Base-by-base conservation (phyloP, 805 yeast species). In the Starmerella tilneyi region DNA sequence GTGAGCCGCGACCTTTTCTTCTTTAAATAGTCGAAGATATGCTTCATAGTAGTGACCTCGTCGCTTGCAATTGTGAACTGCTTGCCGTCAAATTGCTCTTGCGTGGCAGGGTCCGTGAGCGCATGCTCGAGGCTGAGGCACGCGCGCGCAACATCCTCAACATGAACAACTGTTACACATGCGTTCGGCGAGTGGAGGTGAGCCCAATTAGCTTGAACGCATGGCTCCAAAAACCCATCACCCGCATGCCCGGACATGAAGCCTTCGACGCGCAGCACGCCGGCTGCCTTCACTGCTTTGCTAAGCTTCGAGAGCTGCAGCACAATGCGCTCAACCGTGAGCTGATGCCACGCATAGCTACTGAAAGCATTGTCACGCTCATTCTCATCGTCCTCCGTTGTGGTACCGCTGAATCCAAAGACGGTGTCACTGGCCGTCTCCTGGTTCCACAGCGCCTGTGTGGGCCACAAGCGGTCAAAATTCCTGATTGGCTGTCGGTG, bases 111-210 rank as follows among this genome's bases (percentile, higher is more conserved):
- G 42, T 57, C 58, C 20, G 50, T 42, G 21, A 56, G 51, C 33
- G 40, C 41, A 32, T 50, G 46, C 43, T 58, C 62, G 11, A 56
- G 47, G 60, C 71, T 54, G 63, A 75, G 21, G 68, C 72, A 51
- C 60, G 72, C 44, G 66, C 74, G 44, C 60, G 69, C 60, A 48
- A 59, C 52, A 39, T 59, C 63, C 46, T 59, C 63, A 6, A 59
- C 62, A 28, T 59, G 56, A 58, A 68, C 45, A 55, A 59, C 26
- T 5, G 56, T 39, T 15, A 59, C 31, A 3, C 62, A 62, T 9
- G 51, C 50, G 16, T 45, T 41, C 43, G 52, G 40, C 12, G 57
- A 51, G 42, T 58, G 62, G 20, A 51, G 32, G 8, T 54, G 41
- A 16, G 52, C 57, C 12, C 49, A 46, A 22, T 45, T 43, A 19